Conservation (phyloP, 768 basidiomycete genomes). For the Termitomyces sp. region DNA sequence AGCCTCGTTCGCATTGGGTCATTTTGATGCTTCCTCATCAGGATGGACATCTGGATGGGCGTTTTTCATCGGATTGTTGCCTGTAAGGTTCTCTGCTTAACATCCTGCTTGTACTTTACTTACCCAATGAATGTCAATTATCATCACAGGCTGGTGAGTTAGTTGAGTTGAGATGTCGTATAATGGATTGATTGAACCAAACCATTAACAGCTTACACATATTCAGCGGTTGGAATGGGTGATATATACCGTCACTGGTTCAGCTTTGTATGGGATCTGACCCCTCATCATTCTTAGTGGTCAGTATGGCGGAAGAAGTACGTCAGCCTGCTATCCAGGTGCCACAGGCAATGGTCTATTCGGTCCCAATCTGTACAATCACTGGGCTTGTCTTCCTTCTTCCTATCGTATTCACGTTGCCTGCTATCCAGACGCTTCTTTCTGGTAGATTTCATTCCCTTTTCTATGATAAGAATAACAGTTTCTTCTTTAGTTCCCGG, state of each 20-base stretch:
- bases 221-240: conserved; percentile 64
- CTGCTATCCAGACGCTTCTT: conserved; percentile 50
- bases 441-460: conserved; percentile 30
- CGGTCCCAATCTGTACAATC: conserved; percentile 49
- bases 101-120: background rate
- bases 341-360: conserved; percentile 51
- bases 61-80: conserved; percentile 63
- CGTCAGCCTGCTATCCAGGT: conserved; percentile 52
- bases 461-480: conserved; percentile 2
- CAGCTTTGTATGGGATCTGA: background rate
- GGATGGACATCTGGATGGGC: conserved; percentile 70
- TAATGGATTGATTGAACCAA: background rate
- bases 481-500: conserved; percentile 37
- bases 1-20: conserved; percentile 51
- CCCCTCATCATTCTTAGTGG: conserved; percentile 30
- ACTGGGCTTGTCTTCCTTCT: conserved; percentile 54
- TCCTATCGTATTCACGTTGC: conserved; percentile 63
- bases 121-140: background rate
- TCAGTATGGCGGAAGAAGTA: conserved; percentile 69
- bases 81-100: conserved; percentile 30
- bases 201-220: conserved; percentile 40
- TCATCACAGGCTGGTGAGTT: conserved; percentile 28
- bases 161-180: background rate
- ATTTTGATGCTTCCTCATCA: conserved; percentile 59
- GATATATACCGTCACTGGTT: conserved; percentile 6